phyloP scores from a whole-genome alignment of 176 grass and related monocot species.

The Oryza coarctata region DNA sequence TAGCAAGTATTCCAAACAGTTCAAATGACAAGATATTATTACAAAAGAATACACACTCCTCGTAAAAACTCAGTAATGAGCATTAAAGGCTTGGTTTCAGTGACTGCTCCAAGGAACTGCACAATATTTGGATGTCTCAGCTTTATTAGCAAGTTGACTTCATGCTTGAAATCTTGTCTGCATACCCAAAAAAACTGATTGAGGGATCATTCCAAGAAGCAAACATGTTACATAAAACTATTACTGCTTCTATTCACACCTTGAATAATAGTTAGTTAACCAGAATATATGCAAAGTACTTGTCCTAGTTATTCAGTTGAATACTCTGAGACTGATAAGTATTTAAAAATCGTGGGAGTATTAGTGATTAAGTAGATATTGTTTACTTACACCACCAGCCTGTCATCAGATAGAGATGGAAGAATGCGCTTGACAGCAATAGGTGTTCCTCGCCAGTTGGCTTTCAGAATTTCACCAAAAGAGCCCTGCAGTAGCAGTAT shows the following conservation, averaged over 20 bases:
- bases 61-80: conserved; percentile 90
- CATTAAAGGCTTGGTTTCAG: conserved; percentile 96
- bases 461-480: conserved; percentile 99
- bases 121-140: conserved; percentile 99
- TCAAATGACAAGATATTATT: conserved; percentile 1
- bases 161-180: conserved; percentile 99
- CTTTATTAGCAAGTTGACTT: conserved; percentile 97
- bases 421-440: conserved; percentile 99
- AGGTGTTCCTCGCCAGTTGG: conserved; percentile 97
- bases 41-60: conserved; percentile 59
- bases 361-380: conserved; percentile 3
- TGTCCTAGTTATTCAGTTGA: background rate
- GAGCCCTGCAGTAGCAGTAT: conserved; percentile 68
- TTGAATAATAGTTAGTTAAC: background rate
- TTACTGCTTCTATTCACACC: background rate
- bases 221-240: conserved; percentile 8
- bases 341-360: background rate
- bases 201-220: conserved; percentile 10
- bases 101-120: conserved; percentile 98
- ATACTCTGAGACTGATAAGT: background rate
- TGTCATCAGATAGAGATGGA: conserved; percentile 95
- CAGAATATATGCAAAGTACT: background rate
- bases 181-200: conserved; percentile 24
- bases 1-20: conserved; percentile 3
- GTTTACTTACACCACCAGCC: conserved; percentile 81